Conservation (phyloP, 176 grass and related monocot genomes). For the Poa pratensis region DNA sequence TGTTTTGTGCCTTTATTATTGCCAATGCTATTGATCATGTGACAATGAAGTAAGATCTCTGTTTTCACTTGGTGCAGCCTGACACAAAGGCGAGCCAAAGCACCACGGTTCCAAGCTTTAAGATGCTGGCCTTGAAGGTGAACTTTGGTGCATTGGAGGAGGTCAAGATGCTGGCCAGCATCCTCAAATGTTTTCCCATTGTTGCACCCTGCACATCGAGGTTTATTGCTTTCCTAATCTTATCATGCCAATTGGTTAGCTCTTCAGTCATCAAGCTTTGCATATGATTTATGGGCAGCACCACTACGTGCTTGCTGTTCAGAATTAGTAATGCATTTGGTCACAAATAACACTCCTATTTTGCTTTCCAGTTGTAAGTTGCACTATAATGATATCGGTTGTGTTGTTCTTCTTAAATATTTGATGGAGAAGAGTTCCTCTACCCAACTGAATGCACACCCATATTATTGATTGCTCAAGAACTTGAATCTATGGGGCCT, state of each 20-base stretch:
- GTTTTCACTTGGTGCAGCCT: too few relatives aligned
- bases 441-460: not conserved
- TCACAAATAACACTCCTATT: not conserved
- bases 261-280: not conserved
- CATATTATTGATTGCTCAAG: not conserved
- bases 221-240: not conserved
- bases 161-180: conserved; percentile 1
- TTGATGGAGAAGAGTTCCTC: not conserved
- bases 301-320: not conserved
- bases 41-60: too few relatives aligned
- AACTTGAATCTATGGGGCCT: not conserved
- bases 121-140: not conserved
- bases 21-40: too few relatives aligned
- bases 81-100: conserved; percentile 19
- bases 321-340: not conserved
- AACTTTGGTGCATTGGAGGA: not conserved
- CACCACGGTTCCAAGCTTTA: not conserved
- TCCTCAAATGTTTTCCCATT: not conserved
- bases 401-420: not conserved
- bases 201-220: not conserved
- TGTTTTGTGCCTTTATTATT: too few relatives aligned
- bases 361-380: not conserved
- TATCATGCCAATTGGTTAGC: not conserved
- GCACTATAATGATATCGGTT: not conserved
- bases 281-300: not conserved